Conservation (phyloP, 768 basidiomycete species). For the Macrolepiota albuminosa region DNA sequence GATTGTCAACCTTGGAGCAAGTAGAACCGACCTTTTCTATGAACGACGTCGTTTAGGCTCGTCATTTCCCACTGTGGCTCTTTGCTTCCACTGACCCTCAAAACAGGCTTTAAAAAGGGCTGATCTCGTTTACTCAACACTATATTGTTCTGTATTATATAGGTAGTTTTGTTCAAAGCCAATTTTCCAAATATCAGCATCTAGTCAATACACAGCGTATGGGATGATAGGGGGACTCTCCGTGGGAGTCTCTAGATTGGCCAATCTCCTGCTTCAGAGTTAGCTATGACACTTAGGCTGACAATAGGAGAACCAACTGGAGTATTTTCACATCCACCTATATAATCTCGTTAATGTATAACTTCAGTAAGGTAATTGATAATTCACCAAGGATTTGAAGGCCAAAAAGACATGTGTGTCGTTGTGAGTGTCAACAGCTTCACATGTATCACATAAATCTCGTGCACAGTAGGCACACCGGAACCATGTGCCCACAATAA, state of each 20-base stretch:
- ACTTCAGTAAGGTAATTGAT: background rate
- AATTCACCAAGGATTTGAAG: slow-evolving; percentile 74
- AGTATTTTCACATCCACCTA: slow-evolving; percentile 75
- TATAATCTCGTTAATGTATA: slow-evolving; percentile 4
- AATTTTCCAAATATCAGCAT: background rate
- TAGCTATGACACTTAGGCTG: background rate
- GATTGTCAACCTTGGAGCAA: slow-evolving; percentile 95
- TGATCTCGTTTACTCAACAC: background rate
- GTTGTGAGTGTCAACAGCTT: slow-evolving; percentile 77
- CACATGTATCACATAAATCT: slow-evolving; percentile 85
- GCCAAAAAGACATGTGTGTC: slow-evolving; percentile 80
- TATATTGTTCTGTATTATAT: background rate
- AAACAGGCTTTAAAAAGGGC: slow-evolving; percentile 69
- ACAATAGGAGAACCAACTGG: slow-evolving; percentile 36
- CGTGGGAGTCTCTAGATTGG: slow-evolving; percentile 52
- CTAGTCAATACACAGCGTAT: slow-evolving; percentile 50
- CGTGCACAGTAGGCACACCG: slow-evolving; percentile 84
- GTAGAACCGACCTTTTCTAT: slow-evolving; percentile 89
- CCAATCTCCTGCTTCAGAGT: slow-evolving; percentile 36
- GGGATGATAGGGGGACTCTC: slow-evolving; percentile 54
- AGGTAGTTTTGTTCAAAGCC: background rate
- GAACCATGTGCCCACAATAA: slow-evolving; percentile 86
- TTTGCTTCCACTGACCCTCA: background rate
- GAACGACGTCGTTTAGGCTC: slow-evolving; percentile 80
- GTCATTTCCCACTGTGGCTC: slow-evolving; percentile 14